Evolutionary conservation across 345 rosid species (phyloP), one percentile per base, ranked within the genome.

Genomic region (Gossypium thurberi): DNA sequence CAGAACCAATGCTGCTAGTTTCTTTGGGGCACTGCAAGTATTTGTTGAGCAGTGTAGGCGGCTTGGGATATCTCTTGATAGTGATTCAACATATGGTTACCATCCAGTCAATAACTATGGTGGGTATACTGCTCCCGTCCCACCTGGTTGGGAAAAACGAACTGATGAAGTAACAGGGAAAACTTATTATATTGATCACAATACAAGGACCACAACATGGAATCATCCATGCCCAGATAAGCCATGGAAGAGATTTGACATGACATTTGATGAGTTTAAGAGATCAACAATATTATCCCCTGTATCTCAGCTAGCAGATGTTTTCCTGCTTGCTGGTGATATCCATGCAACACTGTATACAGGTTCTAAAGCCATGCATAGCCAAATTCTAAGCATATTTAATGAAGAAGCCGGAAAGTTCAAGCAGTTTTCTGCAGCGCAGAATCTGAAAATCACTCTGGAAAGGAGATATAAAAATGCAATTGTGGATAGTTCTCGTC

Each of bases 301-400:
- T 46, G 89, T 95, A 25, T 84, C 97, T 75, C 91, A 87, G 85
- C 85, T 95, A 43, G 97, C 96, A 72, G 98, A 95, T 85, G 89
- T 95, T 81, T 95, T 95, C 77, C 85, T 95, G 78, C 89, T 92
- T 74, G 94, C 94, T 80, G 99, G 99, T 74, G 99, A 92, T 87
- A 88, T 91, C 77, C 98, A 92, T 79, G 98, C 99, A 59, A 95
- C 98, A 23, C 99, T 95, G 28, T 92, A 95, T 82, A 91, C 99
- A 65, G 98, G 99, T 64, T 95, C 99, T 17, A 91, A 95, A 87
- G 99, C 97, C 53, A 95, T 95, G 98, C 99, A 95, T 79, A 91
- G 97, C 87, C 99, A 95, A 85, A 88, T 95, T 81, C 97, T 95
- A 52, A 90, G 82, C 81, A 95, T 95, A 78, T 95, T 95, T 82